Percentiles rank a stretch among this genome's conserved stretches.
phyloP scores from a whole-genome alignment of 257 asterid genomes.

The Nicotiana benthamiana region DNA sequence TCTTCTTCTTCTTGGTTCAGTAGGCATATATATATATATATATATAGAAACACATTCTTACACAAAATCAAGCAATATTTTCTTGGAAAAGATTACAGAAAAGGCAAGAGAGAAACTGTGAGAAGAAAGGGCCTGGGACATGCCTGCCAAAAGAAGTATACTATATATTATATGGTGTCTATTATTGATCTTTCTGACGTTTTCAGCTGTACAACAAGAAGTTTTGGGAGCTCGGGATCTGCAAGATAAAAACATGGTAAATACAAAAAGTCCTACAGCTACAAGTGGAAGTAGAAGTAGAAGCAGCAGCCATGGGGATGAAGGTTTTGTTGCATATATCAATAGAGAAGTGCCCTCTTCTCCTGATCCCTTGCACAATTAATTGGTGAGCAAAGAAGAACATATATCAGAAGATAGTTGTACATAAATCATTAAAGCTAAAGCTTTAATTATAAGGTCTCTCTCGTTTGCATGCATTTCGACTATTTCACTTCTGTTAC shows the following conservation, averaged over 20 bases:
- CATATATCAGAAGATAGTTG: neutral
- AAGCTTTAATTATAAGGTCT: neutral
- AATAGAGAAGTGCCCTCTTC: constrained; percentile 36
- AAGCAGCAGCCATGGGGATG: neutral
- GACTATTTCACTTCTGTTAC: neutral
- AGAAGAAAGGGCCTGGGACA: constrained; percentile 1
- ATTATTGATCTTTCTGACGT: constrained; percentile 11
- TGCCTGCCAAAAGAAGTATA: constrained; percentile 11
- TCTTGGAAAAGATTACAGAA: neutral
- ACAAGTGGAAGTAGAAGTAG: neutral
- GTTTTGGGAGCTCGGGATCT: constrained; percentile 24
- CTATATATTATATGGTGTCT: neutral
- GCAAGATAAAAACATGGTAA: constrained; percentile 4
- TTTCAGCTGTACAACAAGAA: constrained; percentile 8
- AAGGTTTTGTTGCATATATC: constrained; percentile 23
- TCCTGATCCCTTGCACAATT: constrained; percentile 42
- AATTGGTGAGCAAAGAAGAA: constrained; percentile 10
- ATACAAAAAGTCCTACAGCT: neutral
- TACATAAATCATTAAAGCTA: neutral
- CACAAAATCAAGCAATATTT: neutral
- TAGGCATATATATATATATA: neutral
- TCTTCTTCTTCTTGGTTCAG: neutral
- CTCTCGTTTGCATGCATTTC: neutral
- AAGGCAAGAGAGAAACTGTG: neutral
- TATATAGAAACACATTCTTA: neutral